Conservation (phyloP, 2,329 filamentous ascomycete genomes). For the Emergomyces pasteurianus region DNA sequence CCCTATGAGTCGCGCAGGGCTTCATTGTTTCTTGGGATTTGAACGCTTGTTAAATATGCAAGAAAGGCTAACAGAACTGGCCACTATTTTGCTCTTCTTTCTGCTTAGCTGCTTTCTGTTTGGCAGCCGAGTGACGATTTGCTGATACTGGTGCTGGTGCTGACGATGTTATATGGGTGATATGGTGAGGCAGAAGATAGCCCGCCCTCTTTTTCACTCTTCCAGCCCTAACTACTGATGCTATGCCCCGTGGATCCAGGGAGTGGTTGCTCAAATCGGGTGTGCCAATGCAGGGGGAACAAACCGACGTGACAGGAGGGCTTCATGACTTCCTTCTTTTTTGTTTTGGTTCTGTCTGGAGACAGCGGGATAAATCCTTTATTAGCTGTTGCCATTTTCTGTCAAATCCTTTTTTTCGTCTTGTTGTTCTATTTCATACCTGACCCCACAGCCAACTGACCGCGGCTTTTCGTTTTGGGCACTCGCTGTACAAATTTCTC, state of each 20-base stretch:
- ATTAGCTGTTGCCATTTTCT: background rate
- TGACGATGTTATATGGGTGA: conserved; percentile 1
- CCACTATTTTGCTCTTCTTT: background rate
- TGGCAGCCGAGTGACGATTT: background rate
- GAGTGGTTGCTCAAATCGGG: background rate
- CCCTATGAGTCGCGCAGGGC: background rate
- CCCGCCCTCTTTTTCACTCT: background rate
- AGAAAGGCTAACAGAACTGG: background rate
- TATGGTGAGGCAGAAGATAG: background rate
- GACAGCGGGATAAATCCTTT: conserved; percentile 1
- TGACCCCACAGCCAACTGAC: background rate
- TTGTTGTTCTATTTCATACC: background rate
- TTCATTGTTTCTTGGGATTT: background rate
- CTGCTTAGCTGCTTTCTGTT: background rate
- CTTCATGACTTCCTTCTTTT: conserved; percentile 2
- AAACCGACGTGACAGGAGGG: background rate
- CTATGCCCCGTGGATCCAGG: conserved; percentile 9
- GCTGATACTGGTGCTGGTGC: background rate
- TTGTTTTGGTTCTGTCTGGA: background rate
- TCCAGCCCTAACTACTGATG: conserved; percentile 1
- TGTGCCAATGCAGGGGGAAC: background rate
- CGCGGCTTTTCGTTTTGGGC: background rate
- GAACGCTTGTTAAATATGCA: background rate
- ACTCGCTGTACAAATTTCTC: background rate
- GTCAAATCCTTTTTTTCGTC: background rate